phyloP scores from a whole-genome alignment of 306 rosid species.

The Begonia masoniana region DNA sequence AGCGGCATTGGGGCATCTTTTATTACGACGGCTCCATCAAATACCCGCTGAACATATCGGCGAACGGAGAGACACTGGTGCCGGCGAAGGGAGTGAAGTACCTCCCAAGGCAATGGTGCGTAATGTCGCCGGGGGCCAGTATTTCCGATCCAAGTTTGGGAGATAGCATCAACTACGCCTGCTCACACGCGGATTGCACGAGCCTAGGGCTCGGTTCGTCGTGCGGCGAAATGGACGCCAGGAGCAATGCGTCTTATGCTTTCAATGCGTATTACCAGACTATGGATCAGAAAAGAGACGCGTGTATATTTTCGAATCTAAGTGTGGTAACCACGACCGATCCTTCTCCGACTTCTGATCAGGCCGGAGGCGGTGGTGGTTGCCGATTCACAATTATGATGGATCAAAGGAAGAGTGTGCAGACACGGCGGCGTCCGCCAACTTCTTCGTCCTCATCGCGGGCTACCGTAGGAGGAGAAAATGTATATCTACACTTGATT shows the following conservation, averaged over 20 bases:
- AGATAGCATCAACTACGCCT: slow-evolving; percentile 41
- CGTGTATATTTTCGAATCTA: slow-evolving; percentile 44
- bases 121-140: slow-evolving; percentile 55
- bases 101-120: slow-evolving; percentile 63
- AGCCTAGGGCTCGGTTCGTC: slow-evolving; percentile 58
- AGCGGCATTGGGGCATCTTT: slow-evolving; percentile 89
- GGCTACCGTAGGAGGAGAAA: too few species aligned
- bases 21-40: slow-evolving; percentile 63
- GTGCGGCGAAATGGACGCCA: slow-evolving; percentile 50
- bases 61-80: slow-evolving; percentile 32
- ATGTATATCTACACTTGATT: too few species aligned
- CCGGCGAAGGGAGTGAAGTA: slow-evolving; percentile 73
- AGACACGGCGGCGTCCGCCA: too few species aligned
- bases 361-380: neutral
- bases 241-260: slow-evolving; percentile 70
- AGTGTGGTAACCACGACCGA: slow-evolving; percentile 28
- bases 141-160: slow-evolving; percentile 32
- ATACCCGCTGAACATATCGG: slow-evolving; percentile 37
- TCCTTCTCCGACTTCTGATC: slow-evolving; percentile 42
- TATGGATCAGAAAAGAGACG: slow-evolving; percentile 48
- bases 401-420: slow-evolving; percentile 24
- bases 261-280: slow-evolving; percentile 72
- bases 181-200: slow-evolving; percentile 79
- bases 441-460: too few species aligned
- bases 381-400: slow-evolving; percentile 79